Evolutionary conservation across 805 yeast species (phyloP).

Genomic region (Kregervanrija fluxuum): DNA sequence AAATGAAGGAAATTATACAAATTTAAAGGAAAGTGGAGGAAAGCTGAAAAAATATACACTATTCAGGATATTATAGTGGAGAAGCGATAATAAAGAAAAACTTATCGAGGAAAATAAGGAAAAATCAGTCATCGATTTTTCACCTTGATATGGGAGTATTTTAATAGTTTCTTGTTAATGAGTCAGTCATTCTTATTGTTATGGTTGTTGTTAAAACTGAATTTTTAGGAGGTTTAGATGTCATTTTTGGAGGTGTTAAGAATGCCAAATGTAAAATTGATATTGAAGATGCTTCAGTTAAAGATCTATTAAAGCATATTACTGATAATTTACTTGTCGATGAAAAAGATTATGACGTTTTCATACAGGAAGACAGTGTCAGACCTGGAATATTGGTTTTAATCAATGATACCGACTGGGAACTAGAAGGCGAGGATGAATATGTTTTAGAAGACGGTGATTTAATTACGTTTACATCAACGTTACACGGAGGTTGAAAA

Average conservation of each 20-base stretch:
- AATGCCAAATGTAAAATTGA: slow-evolving; percentile 43
- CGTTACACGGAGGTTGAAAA: slow-evolving; percentile 83
- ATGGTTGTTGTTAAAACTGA: slow-evolving; percentile 35
- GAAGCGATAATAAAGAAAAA: neutral
- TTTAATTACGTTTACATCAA: slow-evolving; percentile 79
- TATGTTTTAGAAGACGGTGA: slow-evolving; percentile 75
- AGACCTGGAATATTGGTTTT: slow-evolving; percentile 91
- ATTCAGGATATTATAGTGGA: neutral
- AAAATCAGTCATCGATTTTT: neutral
- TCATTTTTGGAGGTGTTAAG: slow-evolving; percentile 56
- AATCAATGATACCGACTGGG: slow-evolving; percentile 96
- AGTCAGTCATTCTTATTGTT: neutral
- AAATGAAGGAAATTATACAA: neutral
- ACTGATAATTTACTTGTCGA: slow-evolving; percentile 48
- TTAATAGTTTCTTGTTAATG: neutral
- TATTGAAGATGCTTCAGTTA: slow-evolving; percentile 27
- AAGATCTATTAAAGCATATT: slow-evolving; percentile 51
- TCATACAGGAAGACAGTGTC: slow-evolving; percentile 72
- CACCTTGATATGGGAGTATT: neutral
- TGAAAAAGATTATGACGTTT: slow-evolving; percentile 60
- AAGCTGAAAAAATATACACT: neutral
- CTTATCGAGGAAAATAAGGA: neutral
- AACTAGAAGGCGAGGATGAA: slow-evolving; percentile 79
- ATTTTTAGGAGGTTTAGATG: slow-evolving; percentile 76
- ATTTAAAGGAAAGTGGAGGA: neutral